These are phyloP conservation scores for Mortierella sp. DNA, from an alignment of 371 early-diverging fungal genomes.

Conservation along the genomic window DNA sequence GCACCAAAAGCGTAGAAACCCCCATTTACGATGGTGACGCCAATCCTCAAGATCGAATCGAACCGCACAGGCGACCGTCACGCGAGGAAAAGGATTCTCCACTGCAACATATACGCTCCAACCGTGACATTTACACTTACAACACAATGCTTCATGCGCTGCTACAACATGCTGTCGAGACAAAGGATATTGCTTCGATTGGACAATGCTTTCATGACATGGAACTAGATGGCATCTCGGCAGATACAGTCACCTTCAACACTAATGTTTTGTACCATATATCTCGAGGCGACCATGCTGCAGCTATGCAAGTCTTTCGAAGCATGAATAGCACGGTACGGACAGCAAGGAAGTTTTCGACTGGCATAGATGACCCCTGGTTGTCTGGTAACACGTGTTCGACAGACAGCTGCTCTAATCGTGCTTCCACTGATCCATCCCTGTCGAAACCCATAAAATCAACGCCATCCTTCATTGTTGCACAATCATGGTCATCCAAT, in stretches of 20 bases:
- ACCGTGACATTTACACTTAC: constrained; percentile 53
- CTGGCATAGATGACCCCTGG: neutral
- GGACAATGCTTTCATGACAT: constrained; percentile 55
- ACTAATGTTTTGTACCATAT: constrained; percentile 55
- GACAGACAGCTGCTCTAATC: neutral
- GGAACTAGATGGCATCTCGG: constrained; percentile 48
- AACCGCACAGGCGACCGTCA: neutral
- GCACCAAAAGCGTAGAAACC: neutral
- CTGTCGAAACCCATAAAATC: neutral
- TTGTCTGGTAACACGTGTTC: neutral
- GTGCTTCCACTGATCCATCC: neutral
- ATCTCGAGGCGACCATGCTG: constrained; percentile 27
- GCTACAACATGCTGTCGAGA: constrained; percentile 44
- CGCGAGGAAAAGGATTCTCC: neutral
- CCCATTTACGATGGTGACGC: neutral
- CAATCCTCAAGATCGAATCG: neutral
- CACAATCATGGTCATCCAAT: neutral
- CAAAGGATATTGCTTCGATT: constrained; percentile 47
- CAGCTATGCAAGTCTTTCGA: constrained; percentile 47
- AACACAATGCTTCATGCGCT: constrained; percentile 56
- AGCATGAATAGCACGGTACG: constrained; percentile 20
- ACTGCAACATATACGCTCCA: constrained; percentile 22
- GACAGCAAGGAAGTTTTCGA: neutral
- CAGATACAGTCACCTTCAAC: constrained; percentile 55
- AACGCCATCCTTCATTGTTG: neutral